A percentile compares a stretch with the other conserved stretches of the same genome.
Conservation (phyloP, 1,284 basidiomycete species). For the Retiboletus flavoniger region DNA sequence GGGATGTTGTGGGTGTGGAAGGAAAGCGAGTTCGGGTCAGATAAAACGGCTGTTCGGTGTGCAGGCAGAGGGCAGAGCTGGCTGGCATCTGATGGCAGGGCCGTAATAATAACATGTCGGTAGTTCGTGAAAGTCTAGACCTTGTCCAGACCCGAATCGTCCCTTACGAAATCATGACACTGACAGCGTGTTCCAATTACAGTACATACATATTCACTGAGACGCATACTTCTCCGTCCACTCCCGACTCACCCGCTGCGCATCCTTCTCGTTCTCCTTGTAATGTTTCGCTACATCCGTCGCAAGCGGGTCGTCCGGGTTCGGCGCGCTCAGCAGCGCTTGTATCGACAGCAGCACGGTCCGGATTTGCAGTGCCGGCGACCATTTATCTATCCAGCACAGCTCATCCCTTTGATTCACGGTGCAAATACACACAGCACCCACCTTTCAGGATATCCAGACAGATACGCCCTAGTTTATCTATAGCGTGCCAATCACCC, state of each 20-base stretch:
- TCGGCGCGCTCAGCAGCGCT: slow-evolving; percentile 92
- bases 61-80: slow-evolving; percentile 12
- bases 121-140: slow-evolving; percentile 15
- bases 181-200: slow-evolving; percentile 9
- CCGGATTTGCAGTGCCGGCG: slow-evolving; percentile 95
- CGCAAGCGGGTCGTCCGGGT: slow-evolving; percentile 99
- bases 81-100: slow-evolving; percentile 3
- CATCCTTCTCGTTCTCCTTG: slow-evolving; percentile 95
- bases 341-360: slow-evolving; percentile 97
- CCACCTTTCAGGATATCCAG: slow-evolving; percentile 94
- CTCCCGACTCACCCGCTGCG: slow-evolving; percentile 85
- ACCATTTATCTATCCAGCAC: slow-evolving; percentile 86
- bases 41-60: slow-evolving; percentile 1
- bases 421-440: slow-evolving; percentile 15
- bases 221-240: slow-evolving; percentile 87
- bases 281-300: slow-evolving; percentile 97
- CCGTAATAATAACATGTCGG: slow-evolving; percentile 20
- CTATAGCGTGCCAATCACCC: slow-evolving; percentile 41
- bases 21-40: not conserved
- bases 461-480: slow-evolving; percentile 98
- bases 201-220: slow-evolving; percentile 8
- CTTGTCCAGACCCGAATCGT: slow-evolving; percentile 10
- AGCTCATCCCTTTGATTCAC: slow-evolving; percentile 1
- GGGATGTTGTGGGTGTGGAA: slow-evolving; percentile 1
- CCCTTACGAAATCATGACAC: slow-evolving; percentile 17